A percentile compares a stretch with the other conserved stretches of the same genome.
phyloP scores from a whole-genome alignment of 1,284 basidiomycete genomes.

The Xanthoconium separans region DNA sequence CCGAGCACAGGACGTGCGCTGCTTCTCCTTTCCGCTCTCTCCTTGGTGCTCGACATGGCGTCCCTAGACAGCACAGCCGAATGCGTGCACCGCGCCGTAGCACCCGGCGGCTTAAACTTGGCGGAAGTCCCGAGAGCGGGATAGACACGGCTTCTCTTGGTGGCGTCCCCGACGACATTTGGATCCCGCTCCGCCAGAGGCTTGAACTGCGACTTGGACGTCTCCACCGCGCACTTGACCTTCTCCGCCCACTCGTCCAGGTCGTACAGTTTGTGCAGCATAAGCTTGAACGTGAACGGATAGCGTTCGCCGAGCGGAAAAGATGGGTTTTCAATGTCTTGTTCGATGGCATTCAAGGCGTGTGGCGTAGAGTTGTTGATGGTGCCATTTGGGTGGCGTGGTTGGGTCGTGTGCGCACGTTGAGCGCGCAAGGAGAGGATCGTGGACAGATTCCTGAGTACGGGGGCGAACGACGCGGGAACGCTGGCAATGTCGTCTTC shows the following conservation, averaged over 20 bases:
- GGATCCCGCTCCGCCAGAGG: constrained; percentile 43
- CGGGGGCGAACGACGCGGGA: constrained; percentile 45
- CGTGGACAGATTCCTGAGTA: constrained; percentile 43
- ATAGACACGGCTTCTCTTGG: constrained; percentile 23
- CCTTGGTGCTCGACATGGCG: constrained; percentile 16
- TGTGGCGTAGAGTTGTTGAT: not conserved
- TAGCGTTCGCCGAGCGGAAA: constrained; percentile 47
- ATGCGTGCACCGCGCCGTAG: not conserved
- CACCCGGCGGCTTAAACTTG: constrained; percentile 13
- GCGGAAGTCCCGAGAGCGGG: constrained; percentile 23
- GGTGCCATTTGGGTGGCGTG: constrained; percentile 27
- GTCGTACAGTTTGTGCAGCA: constrained; percentile 63
- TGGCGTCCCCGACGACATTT: constrained; percentile 16
- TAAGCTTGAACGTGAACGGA: constrained; percentile 63
- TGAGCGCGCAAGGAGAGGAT: constrained; percentile 34
- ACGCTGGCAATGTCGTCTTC: constrained; percentile 37
- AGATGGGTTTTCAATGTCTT: constrained; percentile 30
- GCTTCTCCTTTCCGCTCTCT: constrained; percentile 26
- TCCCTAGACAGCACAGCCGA: constrained; percentile 4
- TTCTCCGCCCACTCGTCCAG: constrained; percentile 59
- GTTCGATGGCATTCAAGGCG: constrained; percentile 1
- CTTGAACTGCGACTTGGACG: constrained; percentile 53
- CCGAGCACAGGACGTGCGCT: constrained; percentile 32
- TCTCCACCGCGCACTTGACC: constrained; percentile 53
- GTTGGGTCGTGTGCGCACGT: constrained; percentile 16